Percentiles rank a stretch among this genome's conserved stretches.
Conservation (phyloP, 1,284 basidiomycete genomes). For the Pisolithus thermaeus region DNA sequence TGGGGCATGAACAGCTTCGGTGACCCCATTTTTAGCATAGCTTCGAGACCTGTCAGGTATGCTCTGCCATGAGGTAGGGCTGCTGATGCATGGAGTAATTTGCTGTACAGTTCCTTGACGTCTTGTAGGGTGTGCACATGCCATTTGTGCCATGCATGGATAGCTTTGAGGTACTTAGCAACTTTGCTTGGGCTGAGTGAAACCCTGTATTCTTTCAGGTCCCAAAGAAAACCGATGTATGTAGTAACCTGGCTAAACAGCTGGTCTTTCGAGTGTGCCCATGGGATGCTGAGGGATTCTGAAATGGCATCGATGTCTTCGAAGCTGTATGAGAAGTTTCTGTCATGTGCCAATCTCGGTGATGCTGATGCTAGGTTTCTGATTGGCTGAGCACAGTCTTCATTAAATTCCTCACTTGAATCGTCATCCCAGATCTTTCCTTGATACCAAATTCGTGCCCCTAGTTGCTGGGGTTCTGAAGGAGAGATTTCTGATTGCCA, state of each 20-base stretch:
- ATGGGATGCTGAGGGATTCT: conserved; percentile 25
- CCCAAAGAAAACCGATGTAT: conserved; percentile 6
- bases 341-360: conserved; percentile 5
- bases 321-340: conserved; percentile 21
- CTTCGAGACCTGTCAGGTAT: too few species aligned
- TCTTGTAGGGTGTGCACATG: not conserved
- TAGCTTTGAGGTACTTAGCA: too few species aligned
- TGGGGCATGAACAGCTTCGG: not conserved
- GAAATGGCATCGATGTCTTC: conserved; percentile 27
- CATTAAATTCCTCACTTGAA: conserved; percentile 27
- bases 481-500: too few species aligned
- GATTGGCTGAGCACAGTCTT: conserved; percentile 19
- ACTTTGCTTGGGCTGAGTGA: not conserved
- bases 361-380: conserved; percentile 15
- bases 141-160: conserved; percentile 9
- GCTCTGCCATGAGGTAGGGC: not conserved
- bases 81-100: too few species aligned
- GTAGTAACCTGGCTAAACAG: conserved; percentile 5
- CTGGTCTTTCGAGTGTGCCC: conserved; percentile 16
- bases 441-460: conserved; percentile 5
- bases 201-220: not conserved
- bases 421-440: not conserved
- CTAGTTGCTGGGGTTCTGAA: too few species aligned
- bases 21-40: too few species aligned
- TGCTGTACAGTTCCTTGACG: too few species aligned